phyloP scores from a whole-genome alignment of 2,329 filamentous ascomycete species.

The Alternaria metachromatica region DNA sequence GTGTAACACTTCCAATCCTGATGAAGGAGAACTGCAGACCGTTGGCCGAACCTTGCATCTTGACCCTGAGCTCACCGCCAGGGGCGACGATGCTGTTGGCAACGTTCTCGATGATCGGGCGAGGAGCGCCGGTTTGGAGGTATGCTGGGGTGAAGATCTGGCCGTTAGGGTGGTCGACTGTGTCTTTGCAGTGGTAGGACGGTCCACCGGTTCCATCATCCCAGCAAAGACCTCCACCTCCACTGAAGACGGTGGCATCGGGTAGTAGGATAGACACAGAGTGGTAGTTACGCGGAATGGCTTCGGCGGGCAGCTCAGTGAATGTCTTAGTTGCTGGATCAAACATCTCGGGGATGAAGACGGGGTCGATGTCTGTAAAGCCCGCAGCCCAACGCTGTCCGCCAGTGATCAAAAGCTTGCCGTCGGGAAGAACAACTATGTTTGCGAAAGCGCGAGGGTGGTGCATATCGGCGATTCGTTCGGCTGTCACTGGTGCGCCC shows the following conservation, averaged over 20 bases:
- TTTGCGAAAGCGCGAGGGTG: slow-evolving; percentile 26
- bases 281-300: slow-evolving; percentile 30
- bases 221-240: slow-evolving; percentile 28
- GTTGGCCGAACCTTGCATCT: slow-evolving; percentile 13
- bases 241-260: slow-evolving; percentile 28
- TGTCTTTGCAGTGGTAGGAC: slow-evolving; percentile 55
- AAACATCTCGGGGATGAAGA: slow-evolving; percentile 28
- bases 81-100: slow-evolving; percentile 6
- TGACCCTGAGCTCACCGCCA: slow-evolving; percentile 20
- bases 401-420: slow-evolving; percentile 31
- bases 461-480: slow-evolving; percentile 19
- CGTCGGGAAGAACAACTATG: slow-evolving; percentile 29
- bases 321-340: slow-evolving; percentile 25
- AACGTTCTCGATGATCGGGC: slow-evolving; percentile 21
- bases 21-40: slow-evolving; percentile 21
- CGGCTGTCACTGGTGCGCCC: slow-evolving; percentile 15
- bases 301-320: slow-evolving; percentile 20
- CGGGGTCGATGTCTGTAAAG: slow-evolving; percentile 23
- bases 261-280: slow-evolving; percentile 29
- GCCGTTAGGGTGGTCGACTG: slow-evolving; percentile 53
- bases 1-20: slow-evolving; percentile 31
- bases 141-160: slow-evolving; percentile 64
- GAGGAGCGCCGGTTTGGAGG: slow-evolving; percentile 49
- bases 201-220: slow-evolving; percentile 16
- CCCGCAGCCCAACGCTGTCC: slow-evolving; percentile 20